Evolutionary conservation across 352 stramenopile species (phyloP), one percentile per base, ranked within the genome.

Genomic region (Phytophthora podocarpi): DNA sequence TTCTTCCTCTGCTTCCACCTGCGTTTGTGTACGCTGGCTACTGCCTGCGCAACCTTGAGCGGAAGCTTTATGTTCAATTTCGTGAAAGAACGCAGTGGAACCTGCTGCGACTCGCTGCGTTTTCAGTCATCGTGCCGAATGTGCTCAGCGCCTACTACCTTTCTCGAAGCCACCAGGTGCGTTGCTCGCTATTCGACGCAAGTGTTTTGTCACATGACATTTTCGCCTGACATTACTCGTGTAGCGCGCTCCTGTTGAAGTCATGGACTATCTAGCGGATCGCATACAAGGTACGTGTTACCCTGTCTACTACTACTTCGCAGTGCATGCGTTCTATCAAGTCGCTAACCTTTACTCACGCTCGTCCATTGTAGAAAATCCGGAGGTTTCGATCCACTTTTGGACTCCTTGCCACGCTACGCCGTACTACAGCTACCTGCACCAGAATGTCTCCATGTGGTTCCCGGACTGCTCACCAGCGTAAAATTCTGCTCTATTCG

Each of bases 361-460:
- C 24, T 59, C 34, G 1, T 42, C 2, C 6, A 23, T 39, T 27
- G 30, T 28, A 87, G 73, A 61, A 28, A 68, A 71, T 36, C 59
- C 78, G 1, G 56, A 73, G 6, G 67, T 66, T 15, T 84, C 83
- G 16, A 86, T 95, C 27, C 84, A 96, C 62, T 94, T 96, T 63
- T 94, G 87, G 74, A 91, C 86, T 34, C 73, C 84, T 11, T 96
- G 87, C 42, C 87, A 96, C 56, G 83, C 84, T 34, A 96, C 87
- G 26, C 87, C 87, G 5, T 95, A 93, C 65, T 96, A 91, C 77
- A 95, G 84, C 64, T 89, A 91, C 51, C 58, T 96, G 40, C 87
- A 96, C 53, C 72, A 80, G 12, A 94, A 94, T 36, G 67, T 89
- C 3, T 81, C 85, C 18, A 89, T 94, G 79, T 94, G 87, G 80